phyloP scores from a whole-genome alignment of 495 filamentous ascomycete genomes.

The Talaromyces liani region DNA sequence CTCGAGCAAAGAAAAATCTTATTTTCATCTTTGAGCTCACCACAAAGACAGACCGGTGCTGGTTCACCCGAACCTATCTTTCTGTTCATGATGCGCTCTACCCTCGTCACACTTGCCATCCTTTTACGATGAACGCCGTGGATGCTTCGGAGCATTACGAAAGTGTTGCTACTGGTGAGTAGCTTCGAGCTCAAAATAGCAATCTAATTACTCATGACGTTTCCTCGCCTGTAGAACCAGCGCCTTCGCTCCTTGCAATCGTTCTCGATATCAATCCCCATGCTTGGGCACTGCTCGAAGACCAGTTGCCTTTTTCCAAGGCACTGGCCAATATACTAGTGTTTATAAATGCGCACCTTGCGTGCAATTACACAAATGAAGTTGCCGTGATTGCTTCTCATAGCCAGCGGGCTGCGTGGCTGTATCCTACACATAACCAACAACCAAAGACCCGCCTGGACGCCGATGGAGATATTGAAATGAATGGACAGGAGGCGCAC shows the following conservation, averaged over 20 bases:
- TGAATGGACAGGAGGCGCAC: constrained; percentile 28
- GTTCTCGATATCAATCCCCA: constrained; percentile 95
- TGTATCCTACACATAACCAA: constrained; percentile 57
- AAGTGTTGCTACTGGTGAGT: constrained; percentile 43
- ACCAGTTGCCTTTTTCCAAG: constrained; percentile 72
- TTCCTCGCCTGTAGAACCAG: constrained; percentile 41
- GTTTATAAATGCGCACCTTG: constrained; percentile 93
- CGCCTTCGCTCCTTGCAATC: constrained; percentile 83
- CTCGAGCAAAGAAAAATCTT: not conserved
- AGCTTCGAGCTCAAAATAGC: not conserved
- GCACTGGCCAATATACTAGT: constrained; percentile 86
- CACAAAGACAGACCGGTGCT: constrained; percentile 6
- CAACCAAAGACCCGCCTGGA: constrained; percentile 13
- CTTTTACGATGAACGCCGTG: constrained; percentile 67
- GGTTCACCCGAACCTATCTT: constrained; percentile 10
- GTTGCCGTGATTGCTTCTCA: constrained; percentile 91
- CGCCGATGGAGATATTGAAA: constrained; percentile 30
- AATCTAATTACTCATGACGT: not conserved
- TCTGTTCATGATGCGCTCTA: constrained; percentile 8
- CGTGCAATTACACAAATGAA: constrained; percentile 86
- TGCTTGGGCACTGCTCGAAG: constrained; percentile 75
- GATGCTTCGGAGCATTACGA: constrained; percentile 85
- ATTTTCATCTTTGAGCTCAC: not conserved
- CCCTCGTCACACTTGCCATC: constrained; percentile 4
- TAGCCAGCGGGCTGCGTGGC: constrained; percentile 72